Evolutionary conservation across 345 rosid species (phyloP), one percentile per base, ranked within the genome.

Genomic region (Diplotaxis tenuifolia): DNA sequence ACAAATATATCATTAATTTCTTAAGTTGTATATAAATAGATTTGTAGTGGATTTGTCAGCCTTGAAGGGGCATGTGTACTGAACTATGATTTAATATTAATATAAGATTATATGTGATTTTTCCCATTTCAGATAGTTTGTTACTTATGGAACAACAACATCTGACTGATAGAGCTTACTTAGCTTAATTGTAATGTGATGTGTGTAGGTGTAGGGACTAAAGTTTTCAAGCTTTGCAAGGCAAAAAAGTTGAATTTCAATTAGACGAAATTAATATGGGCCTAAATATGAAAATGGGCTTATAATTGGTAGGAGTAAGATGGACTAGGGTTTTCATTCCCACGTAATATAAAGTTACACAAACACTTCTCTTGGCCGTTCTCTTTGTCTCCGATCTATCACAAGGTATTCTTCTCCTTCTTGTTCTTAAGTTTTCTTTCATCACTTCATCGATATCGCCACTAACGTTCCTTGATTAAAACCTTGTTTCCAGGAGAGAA

Each of bases 21-120:
- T 55, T 42, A 63, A 56, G 71, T 18, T 70, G 66, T 70, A 70
- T 31, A 64, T 45, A 42, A 38, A 38, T 7, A 42, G 49, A 42
- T 42, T 70, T n/a, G 57, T 75, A 68, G 57, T 68, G 57, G 40
- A 54, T n/a, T 45, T 69, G 10, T 23, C 40, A 42, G 67, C 45
- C 71, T 32, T 70, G 7, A 18, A 40, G 67, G 14, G 49, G 75
- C 71, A 71, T 67, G 32, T 70, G 27, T 55, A 45, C 57, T 64
- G 59, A 64, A 47, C 34, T 42, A 18, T 57, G 32, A 70, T 64
- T 29, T 42, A 21, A 28, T 16, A n/a, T n/a, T n/a, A n/a, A 45
- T 5, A 31, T 65, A 47, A 54, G 5, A 34, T 9, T 38, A 38
- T 42, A 14, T 42, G 7, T 42, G 11, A 22, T 61, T 55, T 54